phyloP scores from a whole-genome alignment of 2,329 filamentous ascomycete species.

The Albifimbria verrucaria region DNA sequence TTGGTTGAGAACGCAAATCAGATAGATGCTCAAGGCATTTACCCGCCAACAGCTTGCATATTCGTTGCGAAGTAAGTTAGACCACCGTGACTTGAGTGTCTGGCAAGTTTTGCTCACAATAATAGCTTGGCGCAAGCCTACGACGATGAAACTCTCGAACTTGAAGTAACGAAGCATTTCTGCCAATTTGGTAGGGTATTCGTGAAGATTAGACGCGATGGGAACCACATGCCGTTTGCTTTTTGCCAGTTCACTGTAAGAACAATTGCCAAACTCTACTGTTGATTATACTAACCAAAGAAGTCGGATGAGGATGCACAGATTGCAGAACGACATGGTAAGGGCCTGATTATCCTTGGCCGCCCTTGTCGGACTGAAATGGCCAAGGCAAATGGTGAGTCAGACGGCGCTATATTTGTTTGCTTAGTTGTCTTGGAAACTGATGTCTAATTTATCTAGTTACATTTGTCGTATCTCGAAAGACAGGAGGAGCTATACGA shows the following conservation, averaged over 20 bases:
- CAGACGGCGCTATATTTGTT: conserved; percentile 18
- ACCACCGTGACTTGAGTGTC: not conserved
- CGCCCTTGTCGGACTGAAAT: conserved; percentile 58
- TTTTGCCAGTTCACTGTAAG: conserved; percentile 62
- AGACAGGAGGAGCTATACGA: conserved; percentile 30
- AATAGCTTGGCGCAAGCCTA: conserved; percentile 49
- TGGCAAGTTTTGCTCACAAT: conserved; percentile 6
- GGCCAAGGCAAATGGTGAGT: conserved; percentile 56
- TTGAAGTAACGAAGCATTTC: conserved; percentile 51
- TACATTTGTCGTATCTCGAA: conserved; percentile 44
- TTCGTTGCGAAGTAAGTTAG: conserved; percentile 63
- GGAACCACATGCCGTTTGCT: conserved; percentile 57
- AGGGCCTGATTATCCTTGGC: conserved; percentile 47
- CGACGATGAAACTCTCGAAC: conserved; percentile 48
- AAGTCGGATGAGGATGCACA: conserved; percentile 40
- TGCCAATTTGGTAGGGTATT: conserved; percentile 53
- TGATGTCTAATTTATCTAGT: conserved; percentile 28
- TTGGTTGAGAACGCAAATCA: conserved; percentile 3
- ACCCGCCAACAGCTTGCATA: conserved; percentile 54
- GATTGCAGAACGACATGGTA: conserved; percentile 43
- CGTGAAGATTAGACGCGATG: conserved; percentile 61
- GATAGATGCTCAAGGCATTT: conserved; percentile 49
- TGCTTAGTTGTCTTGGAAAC: not conserved
- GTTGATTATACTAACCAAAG: conserved; percentile 16
- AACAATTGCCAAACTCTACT: conserved; percentile 2